These are phyloP conservation scores for Phytophthora pseudosyringae DNA, from an alignment of 352 stramenopile genomes.

Conservation along the genomic window DNA sequence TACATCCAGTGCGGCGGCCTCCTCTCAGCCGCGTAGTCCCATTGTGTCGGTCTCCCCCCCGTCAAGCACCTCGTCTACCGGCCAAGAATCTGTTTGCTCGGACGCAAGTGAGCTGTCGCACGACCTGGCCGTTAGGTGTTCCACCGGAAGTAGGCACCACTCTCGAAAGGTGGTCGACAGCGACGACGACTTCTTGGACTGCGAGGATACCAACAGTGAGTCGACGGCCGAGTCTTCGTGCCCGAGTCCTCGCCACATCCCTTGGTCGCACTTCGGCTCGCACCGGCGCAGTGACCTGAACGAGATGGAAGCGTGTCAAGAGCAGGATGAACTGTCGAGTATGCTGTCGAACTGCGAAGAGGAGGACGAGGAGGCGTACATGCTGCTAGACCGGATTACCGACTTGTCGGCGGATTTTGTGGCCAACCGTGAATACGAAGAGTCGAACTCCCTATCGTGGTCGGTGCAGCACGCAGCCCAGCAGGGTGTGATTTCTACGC, in stretches of 20 bases:
- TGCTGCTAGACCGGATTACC: conserved; percentile 74
- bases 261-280: conserved; percentile 35
- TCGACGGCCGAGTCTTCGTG: conserved; percentile 79
- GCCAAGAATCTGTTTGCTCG: conserved; percentile 7
- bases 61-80: conserved; percentile 27
- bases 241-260: conserved; percentile 62
- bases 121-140: conserved; percentile 23
- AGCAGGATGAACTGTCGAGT: conserved; percentile 60
- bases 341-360: conserved; percentile 63
- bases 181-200: conserved; percentile 74
- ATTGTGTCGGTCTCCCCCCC: conserved; percentile 12
- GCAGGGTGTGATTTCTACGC: conserved; percentile 64
- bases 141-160: conserved; percentile 10
- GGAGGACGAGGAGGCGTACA: conserved; percentile 68
- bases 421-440: conserved; percentile 72
- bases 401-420: conserved; percentile 69
- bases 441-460: conserved; percentile 71
- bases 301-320: conserved; percentile 39
- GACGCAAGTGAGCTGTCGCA: conserved; percentile 29
- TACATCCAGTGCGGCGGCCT: conserved; percentile 2
- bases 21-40: conserved; percentile 8
- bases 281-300: conserved; percentile 37
- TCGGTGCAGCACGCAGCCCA: conserved; percentile 75
- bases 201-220: conserved; percentile 78
- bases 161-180: conserved; percentile 35